A percentile compares a stretch with the other conserved stretches of the same genome.
Evolutionary conservation across 1,284 basidiomycete species (phyloP).

Genomic region (Sphagnurus paluster): DNA sequence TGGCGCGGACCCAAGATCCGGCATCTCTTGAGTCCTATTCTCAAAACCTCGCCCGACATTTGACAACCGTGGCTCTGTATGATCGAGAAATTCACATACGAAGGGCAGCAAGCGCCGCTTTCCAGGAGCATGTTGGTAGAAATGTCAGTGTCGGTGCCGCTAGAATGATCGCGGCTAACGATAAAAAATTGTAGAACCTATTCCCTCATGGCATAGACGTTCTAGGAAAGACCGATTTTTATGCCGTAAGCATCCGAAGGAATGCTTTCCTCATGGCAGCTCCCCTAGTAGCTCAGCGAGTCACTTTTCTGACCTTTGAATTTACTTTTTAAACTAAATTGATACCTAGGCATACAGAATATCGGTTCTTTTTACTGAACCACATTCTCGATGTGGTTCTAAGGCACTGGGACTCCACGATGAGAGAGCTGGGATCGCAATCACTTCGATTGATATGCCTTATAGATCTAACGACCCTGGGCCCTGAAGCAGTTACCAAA

Average conservation of each 20-base stretch:
- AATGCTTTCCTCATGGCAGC: conserved; percentile 86
- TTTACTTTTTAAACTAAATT: conserved; percentile 8
- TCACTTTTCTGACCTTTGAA: conserved; percentile 22
- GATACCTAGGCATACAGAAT: conserved; percentile 60
- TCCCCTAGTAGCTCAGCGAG: conserved; percentile 82
- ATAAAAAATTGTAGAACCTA: conserved; percentile 54
- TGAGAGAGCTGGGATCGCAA: conserved; percentile 81
- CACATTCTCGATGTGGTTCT: conserved; percentile 79
- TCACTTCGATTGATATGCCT: conserved; percentile 73
- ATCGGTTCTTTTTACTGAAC: conserved; percentile 69
- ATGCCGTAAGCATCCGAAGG: conserved; percentile 83
- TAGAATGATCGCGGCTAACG: conserved; percentile 15
- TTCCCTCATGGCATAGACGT: conserved; percentile 96
- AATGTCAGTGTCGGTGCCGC: conserved; percentile 56
- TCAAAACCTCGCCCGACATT: conserved; percentile 61
- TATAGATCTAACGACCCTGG: conserved; percentile 56
- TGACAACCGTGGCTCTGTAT: conserved; percentile 81
- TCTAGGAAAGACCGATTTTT: conserved; percentile 91
- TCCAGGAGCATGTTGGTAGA: conserved; percentile 95
- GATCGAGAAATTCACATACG: conserved; percentile 96
- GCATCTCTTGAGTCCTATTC: conserved; percentile 66
- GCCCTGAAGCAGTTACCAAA: conserved; percentile 47
- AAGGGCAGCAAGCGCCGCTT: conserved; percentile 96
- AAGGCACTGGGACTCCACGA: conserved; percentile 86
- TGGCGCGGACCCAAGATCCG: conserved; percentile 77